Evolutionary conservation across 2,329 filamentous ascomycete genomes (phyloP), one percentile per base, ranked within the genome.

Genomic region (Hypoxylon sp.): DNA sequence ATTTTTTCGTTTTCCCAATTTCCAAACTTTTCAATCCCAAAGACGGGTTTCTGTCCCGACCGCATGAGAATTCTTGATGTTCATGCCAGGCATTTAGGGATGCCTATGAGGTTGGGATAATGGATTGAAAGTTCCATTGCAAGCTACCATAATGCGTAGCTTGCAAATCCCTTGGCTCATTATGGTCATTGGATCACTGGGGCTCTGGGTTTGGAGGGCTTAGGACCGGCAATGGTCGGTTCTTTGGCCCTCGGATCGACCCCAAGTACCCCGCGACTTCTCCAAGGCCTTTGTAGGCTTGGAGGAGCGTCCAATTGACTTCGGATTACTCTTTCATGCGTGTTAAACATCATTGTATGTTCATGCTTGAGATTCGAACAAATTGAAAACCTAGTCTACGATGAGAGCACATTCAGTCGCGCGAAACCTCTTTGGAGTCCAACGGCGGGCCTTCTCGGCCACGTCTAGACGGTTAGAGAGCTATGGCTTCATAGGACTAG

Each of bases 401-500:
- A 82, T 90, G 68, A 82, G 88, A 65, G 75, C 74, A 1, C 69
- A 79, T n/a, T 75, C 73, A 2, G 78, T 80, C 17, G 84, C 82
- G 4, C 85, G 76, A 65, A 74, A 69, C 62, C 63, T 76, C 19
- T 69, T 77, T 38, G 68, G 78, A 41, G 74, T 76, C 63, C 82
- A 82, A 69, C 79, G 79, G 65, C 82, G 86, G 58, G 78, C 78
- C n/a, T 89, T 89, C 74, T 83, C 85, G 19, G 81, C 80, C 9
- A 83, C 86, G 53, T 61, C 83, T 10, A 75, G 79, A 28, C 79
- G 84, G 63, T 74, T 84, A 59, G 85, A 88, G 48, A 84, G 78
- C 48, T 89, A 88, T 78, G 87, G 83, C 73, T 89, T 89, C 73
- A 83, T 89, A 60, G 87, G 87, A 13, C 78, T 89, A 13, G 87